Conservation (phyloP, 192 early-diverging fungal genomes). For the Umbelopsis ramanniana region DNA sequence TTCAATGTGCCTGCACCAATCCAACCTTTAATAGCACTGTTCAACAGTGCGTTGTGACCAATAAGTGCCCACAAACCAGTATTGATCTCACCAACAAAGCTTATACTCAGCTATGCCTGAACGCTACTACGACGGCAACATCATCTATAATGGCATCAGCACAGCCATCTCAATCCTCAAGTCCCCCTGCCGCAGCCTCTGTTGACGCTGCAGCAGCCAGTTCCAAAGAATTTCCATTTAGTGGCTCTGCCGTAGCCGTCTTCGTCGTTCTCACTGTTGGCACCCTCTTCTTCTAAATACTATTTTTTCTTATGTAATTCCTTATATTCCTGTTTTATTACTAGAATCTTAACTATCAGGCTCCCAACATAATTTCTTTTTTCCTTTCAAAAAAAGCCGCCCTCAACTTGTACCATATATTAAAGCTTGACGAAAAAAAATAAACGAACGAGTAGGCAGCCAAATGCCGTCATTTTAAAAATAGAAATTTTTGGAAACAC, state of each 20-base stretch:
- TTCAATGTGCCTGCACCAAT: conserved; percentile 10
- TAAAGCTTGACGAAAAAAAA: too few relatives aligned
- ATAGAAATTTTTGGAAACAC: too few relatives aligned
- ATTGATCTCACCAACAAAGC: conserved; percentile 1
- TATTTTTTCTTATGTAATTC: neutral
- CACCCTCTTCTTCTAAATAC: conserved; percentile 11
- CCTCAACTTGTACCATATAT: too few relatives aligned
- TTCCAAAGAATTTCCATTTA: conserved; percentile 17
- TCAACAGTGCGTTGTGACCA: neutral
- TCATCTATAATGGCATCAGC: neutral
- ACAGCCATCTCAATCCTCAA: neutral
- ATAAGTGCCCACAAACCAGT: neutral
- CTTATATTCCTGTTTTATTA: neutral
- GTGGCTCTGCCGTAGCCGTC: conserved; percentile 13
- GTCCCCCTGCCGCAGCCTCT: neutral
- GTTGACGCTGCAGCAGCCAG: conserved; percentile 7
- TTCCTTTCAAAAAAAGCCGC: too few relatives aligned
- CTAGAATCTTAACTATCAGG: neutral
- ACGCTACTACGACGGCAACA: neutral
- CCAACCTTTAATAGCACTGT: conserved; percentile 8
- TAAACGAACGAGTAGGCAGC: too few relatives aligned
- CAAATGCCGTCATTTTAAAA: too few relatives aligned
- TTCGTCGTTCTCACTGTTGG: conserved; percentile 19
- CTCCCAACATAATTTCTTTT: neutral
- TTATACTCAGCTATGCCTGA: neutral